Percentiles rank a stretch among this genome's conserved stretches.
Conservation (phyloP, 345 rosid species). For the Syzygium oleosum region DNA sequence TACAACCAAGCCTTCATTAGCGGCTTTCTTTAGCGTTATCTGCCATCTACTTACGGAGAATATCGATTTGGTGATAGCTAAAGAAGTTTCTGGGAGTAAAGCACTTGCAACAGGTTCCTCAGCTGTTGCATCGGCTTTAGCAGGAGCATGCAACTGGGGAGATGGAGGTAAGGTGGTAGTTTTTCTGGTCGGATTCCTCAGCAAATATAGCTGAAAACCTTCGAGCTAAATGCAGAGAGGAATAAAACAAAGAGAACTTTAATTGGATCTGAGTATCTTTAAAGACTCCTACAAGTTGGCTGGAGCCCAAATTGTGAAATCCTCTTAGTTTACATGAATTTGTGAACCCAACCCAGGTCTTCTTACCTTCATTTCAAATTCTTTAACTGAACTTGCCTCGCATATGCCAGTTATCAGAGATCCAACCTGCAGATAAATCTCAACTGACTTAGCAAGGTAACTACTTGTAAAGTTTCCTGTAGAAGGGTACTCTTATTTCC, state of each 20-base stretch:
- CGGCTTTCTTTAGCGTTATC: not conserved
- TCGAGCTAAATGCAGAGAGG: not conserved
- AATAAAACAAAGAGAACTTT: not conserved
- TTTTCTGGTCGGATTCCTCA: not conserved
- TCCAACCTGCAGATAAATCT: not conserved
- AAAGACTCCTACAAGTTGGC: not conserved
- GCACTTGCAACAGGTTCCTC: not conserved
- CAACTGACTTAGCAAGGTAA: not conserved
- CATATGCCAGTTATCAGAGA: slow-evolving; percentile 1
- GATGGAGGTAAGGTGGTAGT: not conserved
- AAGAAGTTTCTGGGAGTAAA: not conserved
- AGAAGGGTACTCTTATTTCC: not conserved
- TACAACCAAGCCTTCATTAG: not conserved
- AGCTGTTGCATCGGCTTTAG: not conserved
- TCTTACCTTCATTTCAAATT: not conserved
- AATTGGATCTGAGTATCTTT: not conserved
- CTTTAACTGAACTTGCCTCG: not conserved
- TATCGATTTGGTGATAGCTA: not conserved
- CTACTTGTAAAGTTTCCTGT: not conserved
- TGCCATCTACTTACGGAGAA: not conserved
- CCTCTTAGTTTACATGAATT: not conserved
- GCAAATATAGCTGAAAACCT: not conserved
- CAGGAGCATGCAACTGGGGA: not conserved
- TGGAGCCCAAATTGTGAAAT: not conserved
- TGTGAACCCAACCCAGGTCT: not conserved